phyloP scores from a whole-genome alignment of 495 filamentous ascomycete genomes.

The Hypoxylon fuscum region DNA sequence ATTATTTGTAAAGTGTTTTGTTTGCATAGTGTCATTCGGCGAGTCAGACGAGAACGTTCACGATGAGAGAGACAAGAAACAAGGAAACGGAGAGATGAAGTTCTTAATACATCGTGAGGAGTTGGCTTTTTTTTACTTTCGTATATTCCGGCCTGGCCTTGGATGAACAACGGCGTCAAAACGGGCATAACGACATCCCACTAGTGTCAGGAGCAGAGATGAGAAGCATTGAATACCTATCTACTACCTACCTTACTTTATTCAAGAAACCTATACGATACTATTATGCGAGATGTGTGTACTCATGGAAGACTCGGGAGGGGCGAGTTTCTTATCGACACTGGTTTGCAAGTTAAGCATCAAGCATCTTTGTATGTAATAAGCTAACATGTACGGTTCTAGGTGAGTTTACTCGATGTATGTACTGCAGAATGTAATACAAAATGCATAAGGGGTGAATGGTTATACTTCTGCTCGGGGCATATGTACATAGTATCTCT shows the following conservation, averaged over 20 bases:
- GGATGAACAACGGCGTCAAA: slow-evolving; percentile 5
- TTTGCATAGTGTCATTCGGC: slow-evolving; percentile 26
- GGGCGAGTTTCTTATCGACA: no score
- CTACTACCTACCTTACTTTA: no score
- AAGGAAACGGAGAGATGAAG: slow-evolving; percentile 22
- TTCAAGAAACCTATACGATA: slow-evolving; percentile 22
- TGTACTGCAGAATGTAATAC: no score
- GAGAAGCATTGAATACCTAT: slow-evolving; percentile 13
- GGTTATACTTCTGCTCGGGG: no score
- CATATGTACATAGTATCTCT: no score
- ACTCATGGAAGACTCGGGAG: not conserved
- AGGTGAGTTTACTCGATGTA: no score
- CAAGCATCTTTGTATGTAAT: no score
- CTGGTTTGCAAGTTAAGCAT: no score
- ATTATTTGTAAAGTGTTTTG: slow-evolving; percentile 35
- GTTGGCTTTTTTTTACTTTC: slow-evolving; percentile 15
- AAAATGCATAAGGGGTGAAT: no score
- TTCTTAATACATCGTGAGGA: slow-evolving; percentile 20
- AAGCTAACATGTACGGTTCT: no score
- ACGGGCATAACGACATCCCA: not conserved
- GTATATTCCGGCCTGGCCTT: slow-evolving; percentile 5
- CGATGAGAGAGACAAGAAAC: slow-evolving; percentile 12
- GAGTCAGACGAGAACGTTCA: slow-evolving; percentile 14
- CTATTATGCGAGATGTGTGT: not conserved
- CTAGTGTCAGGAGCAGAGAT: slow-evolving; percentile 16